Percentiles rank a stretch among this genome's conserved stretches.
Evolutionary conservation across 495 filamentous ascomycete species (phyloP).

Genomic region (Xylaria castorea): DNA sequence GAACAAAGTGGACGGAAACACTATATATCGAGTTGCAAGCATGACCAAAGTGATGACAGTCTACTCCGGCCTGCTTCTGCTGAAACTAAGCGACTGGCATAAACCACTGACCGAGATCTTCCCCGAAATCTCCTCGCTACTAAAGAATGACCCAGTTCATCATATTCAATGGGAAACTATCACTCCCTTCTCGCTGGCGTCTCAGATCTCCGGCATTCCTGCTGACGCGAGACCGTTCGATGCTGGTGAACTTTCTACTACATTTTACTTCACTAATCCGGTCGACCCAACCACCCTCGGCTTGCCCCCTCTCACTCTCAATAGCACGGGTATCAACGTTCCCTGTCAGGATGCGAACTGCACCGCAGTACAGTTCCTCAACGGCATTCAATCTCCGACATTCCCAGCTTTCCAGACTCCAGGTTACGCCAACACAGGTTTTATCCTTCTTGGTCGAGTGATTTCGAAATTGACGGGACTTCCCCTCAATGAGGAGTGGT

Average conservation of each 20-base stretch:
- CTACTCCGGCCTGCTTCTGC: slow-evolving; percentile 45
- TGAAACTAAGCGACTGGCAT: slow-evolving; percentile 49
- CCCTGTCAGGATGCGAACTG: slow-evolving; percentile 26
- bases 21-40: slow-evolving; percentile 55
- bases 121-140: slow-evolving; percentile 36
- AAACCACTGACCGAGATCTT: slow-evolving; percentile 49
- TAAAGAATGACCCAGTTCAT: slow-evolving; percentile 34
- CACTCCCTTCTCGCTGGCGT: slow-evolving; percentile 52
- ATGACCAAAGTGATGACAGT: slow-evolving; percentile 55
- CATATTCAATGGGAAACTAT: slow-evolving; percentile 52
- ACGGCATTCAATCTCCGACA: slow-evolving; percentile 34
- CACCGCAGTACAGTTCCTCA: slow-evolving; percentile 30
- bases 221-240: slow-evolving; percentile 44
- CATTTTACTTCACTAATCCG: not conserved
- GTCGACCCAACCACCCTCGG: slow-evolving; percentile 37
- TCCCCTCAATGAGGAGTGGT: slow-evolving; percentile 33
- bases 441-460: slow-evolving; percentile 44
- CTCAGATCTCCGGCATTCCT: slow-evolving; percentile 53
- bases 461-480: slow-evolving; percentile 39
- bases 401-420: slow-evolving; percentile 44
- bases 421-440: slow-evolving; percentile 42
- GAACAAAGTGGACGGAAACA: slow-evolving; percentile 51
- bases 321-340: slow-evolving; percentile 33
- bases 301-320: slow-evolving; percentile 45
- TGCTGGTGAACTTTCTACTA: slow-evolving; percentile 27